Evolutionary conservation across 129 eudicot genomes (phyloP), one percentile per base, ranked within the genome.

Genomic region (Chrysanthemum seticuspe): DNA sequence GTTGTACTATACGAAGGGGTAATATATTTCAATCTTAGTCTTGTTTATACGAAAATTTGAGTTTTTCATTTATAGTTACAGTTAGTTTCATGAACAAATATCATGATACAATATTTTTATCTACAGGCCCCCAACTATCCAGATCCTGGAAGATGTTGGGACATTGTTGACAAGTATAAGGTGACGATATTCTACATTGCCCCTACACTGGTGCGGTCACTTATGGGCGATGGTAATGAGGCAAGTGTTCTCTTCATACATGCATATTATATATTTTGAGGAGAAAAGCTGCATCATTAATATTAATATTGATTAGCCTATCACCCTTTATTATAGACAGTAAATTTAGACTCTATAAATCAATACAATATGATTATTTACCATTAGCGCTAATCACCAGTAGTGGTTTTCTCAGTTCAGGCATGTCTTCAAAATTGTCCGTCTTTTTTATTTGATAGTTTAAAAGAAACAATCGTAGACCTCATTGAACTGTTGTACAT

Each of bases 151-250:
- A 90, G 99, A 40, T 88, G 90, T 71, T 95, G 99, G 99, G 94
- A 89, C 70, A 91, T 95, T 72, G 97, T 95, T 80, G 99, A 95
- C 84, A 95, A 95, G 79, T 90, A 88, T 77, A 95, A 95, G 80
- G 94, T 95, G 78, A 76, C 97, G 27, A 79, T 88, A 78, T 91
- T 90, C 64, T 90, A 95, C 82, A 95, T 97, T 70, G 99, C 99
- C 45, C 99, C 99, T 50, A 95, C 99, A 76, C 73, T 95, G 72
- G 94, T 95, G 83, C 90, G 99, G 49, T 85, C 99, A 69, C 95
- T 95, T 78, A 95, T 95, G n/a, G n/a, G 99, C 99, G 97, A 90
- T 51, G 97, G 96, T 73, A 76, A 83, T 13, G 87, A 95, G 97
- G 99, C 76, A 78, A 81, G 83, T 8, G 47, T 63, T 48, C 55